Base-by-base conservation (phyloP, 805 yeast genomes). In the Brettanomyces bruxellensis region DNA sequence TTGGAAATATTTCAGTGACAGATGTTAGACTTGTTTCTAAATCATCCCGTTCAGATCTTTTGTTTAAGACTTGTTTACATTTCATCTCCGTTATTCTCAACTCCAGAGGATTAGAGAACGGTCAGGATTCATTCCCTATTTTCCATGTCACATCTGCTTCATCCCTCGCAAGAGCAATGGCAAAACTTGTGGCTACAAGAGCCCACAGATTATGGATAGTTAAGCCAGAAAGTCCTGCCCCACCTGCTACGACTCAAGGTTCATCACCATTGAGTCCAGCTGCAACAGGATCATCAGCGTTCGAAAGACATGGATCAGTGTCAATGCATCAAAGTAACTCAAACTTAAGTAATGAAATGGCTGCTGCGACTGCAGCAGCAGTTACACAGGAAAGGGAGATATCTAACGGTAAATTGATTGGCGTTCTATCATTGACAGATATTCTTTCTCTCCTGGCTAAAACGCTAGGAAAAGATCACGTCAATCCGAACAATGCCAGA, bases 101-200 rank as follows among this genome's bases (percentile, higher is more conserved):
- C 52, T 82, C 83, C 46, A 81, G 96, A 60, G 99, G 99, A 22
- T 73, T 91, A 32, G 95, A 84, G 58, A 90, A 89, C 60, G 96
- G 96, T 45, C 89, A 90, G 65, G 99, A 91, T 68, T 88, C 95
- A 38, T 91, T 84, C 72, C 99, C 99, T 14, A 91, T 93, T 38
- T 91, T 91, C 74, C 95, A 91, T 62, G 96, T 91, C 25, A 83
- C 86, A 51, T 78, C 79, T 50, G 74, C 76, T 38, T 79, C 95
- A 8, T 81, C 93, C 0, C 72, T 93, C 44, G 95, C 88, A 34
- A 77, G 96, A 62, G 88, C 95, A 7, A 76, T 93, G 58, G 98
- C 98, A 34, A 91, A 93, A 63, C 71, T 91, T 55, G 98, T 91
- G 12, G 98, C 99, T 5, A 91, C 99, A 1, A 83, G 83, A 63